A percentile compares a stretch with the other conserved stretches of the same genome.
These are phyloP conservation scores for Phaeolepiota aurea DNA, from an alignment of 768 basidiomycete genomes.

Conservation along the genomic window DNA sequence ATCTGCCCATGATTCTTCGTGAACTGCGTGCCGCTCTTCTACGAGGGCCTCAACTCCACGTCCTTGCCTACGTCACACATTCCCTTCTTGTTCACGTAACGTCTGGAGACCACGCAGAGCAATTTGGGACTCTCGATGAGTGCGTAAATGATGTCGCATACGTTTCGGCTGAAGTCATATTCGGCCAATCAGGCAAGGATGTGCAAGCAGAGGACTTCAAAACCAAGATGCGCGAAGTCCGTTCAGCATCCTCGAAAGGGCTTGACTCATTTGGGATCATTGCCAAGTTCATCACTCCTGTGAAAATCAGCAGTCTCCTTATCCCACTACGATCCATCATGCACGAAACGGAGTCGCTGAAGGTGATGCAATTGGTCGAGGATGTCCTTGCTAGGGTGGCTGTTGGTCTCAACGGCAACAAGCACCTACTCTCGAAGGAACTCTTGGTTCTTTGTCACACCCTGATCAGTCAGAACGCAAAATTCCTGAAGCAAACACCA, in stretches of 20 bases:
- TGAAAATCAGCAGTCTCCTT: constrained; percentile 68
- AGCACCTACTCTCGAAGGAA: constrained; percentile 57
- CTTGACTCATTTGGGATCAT: constrained; percentile 81
- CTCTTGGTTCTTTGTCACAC: constrained; percentile 81
- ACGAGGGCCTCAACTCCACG: constrained; percentile 91
- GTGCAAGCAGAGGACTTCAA: constrained; percentile 85
- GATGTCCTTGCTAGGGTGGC: constrained; percentile 82
- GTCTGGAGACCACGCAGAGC: constrained; percentile 39
- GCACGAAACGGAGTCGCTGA: constrained; percentile 75
- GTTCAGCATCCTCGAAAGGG: constrained; percentile 72
- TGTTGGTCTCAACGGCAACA: constrained; percentile 78
- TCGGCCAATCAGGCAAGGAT: constrained; percentile 90
- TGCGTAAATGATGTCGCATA: constrained; percentile 75
- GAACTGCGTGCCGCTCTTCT: constrained; percentile 80
- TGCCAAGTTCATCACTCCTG: constrained; percentile 71
- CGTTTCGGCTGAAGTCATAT: constrained; percentile 83
- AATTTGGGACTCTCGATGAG: constrained; percentile 61
- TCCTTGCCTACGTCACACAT: constrained; percentile 80
- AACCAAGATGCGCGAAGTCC: constrained; percentile 90
- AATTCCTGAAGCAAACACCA: constrained; percentile 64
- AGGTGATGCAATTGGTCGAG: constrained; percentile 77
- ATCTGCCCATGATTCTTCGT: constrained; percentile 64
- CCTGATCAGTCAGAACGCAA: constrained; percentile 83
- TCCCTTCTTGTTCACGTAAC: constrained; percentile 79
- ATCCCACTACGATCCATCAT: constrained; percentile 76